phyloP scores from a whole-genome alignment of 2,329 filamentous ascomycete genomes.

The Fusarium sacchari region DNA sequence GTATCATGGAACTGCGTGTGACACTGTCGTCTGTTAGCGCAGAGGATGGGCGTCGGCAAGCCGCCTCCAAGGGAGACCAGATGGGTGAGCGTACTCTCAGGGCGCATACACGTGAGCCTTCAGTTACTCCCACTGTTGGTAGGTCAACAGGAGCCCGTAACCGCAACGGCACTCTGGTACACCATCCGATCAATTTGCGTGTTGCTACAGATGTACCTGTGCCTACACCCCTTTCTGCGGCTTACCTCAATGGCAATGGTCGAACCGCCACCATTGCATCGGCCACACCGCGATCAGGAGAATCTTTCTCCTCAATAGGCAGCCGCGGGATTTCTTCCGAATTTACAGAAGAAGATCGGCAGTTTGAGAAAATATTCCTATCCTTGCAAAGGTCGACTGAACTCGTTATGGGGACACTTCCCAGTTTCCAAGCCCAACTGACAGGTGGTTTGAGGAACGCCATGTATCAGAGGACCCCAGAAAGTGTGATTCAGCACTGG shows the following conservation, averaged over 20 bases:
- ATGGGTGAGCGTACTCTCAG: conserved; percentile 60
- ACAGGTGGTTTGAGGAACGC: conserved; percentile 70
- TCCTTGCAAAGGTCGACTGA: conserved; percentile 79
- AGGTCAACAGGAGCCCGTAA: conserved; percentile 50
- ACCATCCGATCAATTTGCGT: conserved; percentile 63
- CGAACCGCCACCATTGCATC: conserved; percentile 64
- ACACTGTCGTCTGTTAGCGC: conserved; percentile 55
- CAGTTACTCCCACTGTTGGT: conserved; percentile 63
- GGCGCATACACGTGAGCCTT: conserved; percentile 62
- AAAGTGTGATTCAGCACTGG: conserved; percentile 73
- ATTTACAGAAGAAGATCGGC: conserved; percentile 78
- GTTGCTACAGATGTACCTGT: conserved; percentile 65
- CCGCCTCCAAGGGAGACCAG: conserved; percentile 23
- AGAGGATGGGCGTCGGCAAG: conserved; percentile 37
- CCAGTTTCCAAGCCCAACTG: conserved; percentile 75
- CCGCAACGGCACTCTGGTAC: conserved; percentile 53
- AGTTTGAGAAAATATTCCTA: conserved; percentile 85
- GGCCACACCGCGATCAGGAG: conserved; percentile 83
- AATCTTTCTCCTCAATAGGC: conserved; percentile 75
- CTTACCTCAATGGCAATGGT: conserved; percentile 59
- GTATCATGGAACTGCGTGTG: conserved; percentile 72
- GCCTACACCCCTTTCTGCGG: conserved; percentile 47
- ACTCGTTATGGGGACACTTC: conserved; percentile 76
- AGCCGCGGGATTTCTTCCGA: conserved; percentile 63
- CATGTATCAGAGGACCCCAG: conserved; percentile 67